phyloP scores from a whole-genome alignment of 192 early-diverging fungal genomes.

The Gaertneriomyces sp. region DNA sequence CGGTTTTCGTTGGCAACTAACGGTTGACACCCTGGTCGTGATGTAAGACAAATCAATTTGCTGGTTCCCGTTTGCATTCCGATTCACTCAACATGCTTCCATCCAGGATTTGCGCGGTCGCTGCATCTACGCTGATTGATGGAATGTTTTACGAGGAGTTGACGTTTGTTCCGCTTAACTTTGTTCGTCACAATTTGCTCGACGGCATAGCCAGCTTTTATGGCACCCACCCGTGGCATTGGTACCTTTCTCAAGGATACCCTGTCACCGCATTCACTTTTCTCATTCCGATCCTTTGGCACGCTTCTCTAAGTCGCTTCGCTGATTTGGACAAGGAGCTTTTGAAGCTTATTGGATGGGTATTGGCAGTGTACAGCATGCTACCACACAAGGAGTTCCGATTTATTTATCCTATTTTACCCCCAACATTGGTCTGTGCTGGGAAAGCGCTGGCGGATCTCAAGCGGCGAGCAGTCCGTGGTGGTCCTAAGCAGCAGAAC shows the following conservation, averaged over 20 bases:
- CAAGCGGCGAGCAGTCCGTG: neutral
- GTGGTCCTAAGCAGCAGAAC: slow-evolving; percentile 1
- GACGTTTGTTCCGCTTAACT: slow-evolving; percentile 73
- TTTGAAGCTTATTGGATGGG: slow-evolving; percentile 16
- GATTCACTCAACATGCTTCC: neutral
- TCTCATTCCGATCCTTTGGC: slow-evolving; percentile 63
- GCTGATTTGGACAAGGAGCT: neutral
- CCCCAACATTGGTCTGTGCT: slow-evolving; percentile 33
- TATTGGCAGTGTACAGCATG: slow-evolving; percentile 65
- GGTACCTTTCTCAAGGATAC: slow-evolving; percentile 81
- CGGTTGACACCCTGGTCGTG: slow-evolving; percentile 9
- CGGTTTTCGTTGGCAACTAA: neutral
- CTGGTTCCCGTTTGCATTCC: neutral
- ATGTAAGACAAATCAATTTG: slow-evolving; percentile 12
- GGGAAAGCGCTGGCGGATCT: slow-evolving; percentile 1
- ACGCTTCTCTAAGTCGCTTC: slow-evolving; percentile 26
- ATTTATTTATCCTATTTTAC: slow-evolving; percentile 85
- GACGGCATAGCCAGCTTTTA: slow-evolving; percentile 83
- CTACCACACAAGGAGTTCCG: slow-evolving; percentile 92
- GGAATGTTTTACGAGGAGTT: slow-evolving; percentile 63
- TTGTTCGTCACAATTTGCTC: slow-evolving; percentile 78
- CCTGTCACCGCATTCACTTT: slow-evolving; percentile 74
- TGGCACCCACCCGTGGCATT: slow-evolving; percentile 86
- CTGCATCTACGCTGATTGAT: slow-evolving; percentile 53
- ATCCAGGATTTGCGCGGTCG: neutral